Percentiles rank a stretch among this genome's conserved stretches.
Evolutionary conservation across 306 rosid species (phyloP).

Genomic region (Rosa persica): DNA sequence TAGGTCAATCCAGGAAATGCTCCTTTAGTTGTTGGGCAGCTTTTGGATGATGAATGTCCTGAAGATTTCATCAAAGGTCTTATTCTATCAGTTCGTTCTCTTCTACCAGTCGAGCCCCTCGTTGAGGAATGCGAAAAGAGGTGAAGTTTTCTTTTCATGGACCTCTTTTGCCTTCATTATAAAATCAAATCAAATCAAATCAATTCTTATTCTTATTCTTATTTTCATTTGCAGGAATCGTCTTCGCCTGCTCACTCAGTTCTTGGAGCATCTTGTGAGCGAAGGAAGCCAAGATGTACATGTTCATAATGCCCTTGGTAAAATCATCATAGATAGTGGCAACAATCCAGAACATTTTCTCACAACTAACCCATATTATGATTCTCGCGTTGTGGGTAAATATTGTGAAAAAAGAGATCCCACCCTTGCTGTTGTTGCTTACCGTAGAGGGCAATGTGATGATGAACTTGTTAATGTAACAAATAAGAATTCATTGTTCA

Average conservation of each 20-base stretch:
- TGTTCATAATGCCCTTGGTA: slow-evolving; percentile 97
- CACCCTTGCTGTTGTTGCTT: slow-evolving; percentile 96
- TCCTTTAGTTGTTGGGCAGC: slow-evolving; percentile 97
- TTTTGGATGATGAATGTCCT: slow-evolving; percentile 97
- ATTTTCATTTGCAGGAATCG: slow-evolving; percentile 67
- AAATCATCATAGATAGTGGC: slow-evolving; percentile 95
- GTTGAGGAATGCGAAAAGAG: slow-evolving; percentile 97
- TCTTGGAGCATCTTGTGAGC: slow-evolving; percentile 97
- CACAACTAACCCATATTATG: slow-evolving; percentile 96
- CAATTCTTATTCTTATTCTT: slow-evolving; percentile 17
- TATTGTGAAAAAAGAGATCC: slow-evolving; percentile 99
- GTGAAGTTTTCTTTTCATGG: slow-evolving; percentile 34
- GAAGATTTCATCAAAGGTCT: slow-evolving; percentile 98
- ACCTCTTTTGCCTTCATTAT: slow-evolving; percentile 4
- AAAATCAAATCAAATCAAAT: slow-evolving; percentile 12
- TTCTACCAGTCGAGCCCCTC: slow-evolving; percentile 95
- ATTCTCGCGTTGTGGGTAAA: slow-evolving; percentile 98
- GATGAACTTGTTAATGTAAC: slow-evolving; percentile 92
- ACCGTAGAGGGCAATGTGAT: slow-evolving; percentile 93
- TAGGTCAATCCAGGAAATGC: slow-evolving; percentile 99
- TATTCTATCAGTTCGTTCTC: slow-evolving; percentile 94
- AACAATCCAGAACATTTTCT: slow-evolving; percentile 98
- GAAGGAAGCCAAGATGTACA: slow-evolving; percentile 99
- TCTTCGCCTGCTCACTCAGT: slow-evolving; percentile 87
- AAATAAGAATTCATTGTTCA: slow-evolving; percentile 91